A percentile compares a stretch with the other conserved stretches of the same genome.
These are phyloP conservation scores for Chaetomium strumarium DNA, from an alignment of 2,329 filamentous ascomycete species.

Conservation along the genomic window DNA sequence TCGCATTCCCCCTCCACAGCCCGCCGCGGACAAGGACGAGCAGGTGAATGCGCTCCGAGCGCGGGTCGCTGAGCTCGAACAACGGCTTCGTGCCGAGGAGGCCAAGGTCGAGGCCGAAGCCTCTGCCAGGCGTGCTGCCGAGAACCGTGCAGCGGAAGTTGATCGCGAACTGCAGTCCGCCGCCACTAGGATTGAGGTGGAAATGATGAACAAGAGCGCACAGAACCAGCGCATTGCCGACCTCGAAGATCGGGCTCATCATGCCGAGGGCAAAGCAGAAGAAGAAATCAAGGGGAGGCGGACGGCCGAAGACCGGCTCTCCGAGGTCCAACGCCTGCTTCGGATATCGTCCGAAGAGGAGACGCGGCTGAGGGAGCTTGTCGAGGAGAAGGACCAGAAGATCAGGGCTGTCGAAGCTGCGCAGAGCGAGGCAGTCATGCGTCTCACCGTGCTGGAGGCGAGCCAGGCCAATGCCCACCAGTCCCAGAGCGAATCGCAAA, in stretches of 20 bases:
- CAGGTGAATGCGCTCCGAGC: slow-evolving; percentile 54
- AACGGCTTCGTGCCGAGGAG: slow-evolving; percentile 46
- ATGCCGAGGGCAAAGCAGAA: slow-evolving; percentile 58
- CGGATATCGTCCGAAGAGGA: slow-evolving; percentile 68
- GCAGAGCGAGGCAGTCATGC: slow-evolving; percentile 51
- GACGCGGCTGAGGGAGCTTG: slow-evolving; percentile 56
- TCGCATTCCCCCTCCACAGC: slow-evolving; percentile 47
- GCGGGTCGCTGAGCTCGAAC: slow-evolving; percentile 55
- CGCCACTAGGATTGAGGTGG: slow-evolving; percentile 54
- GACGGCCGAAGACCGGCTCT: slow-evolving; percentile 64
- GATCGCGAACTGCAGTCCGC: slow-evolving; percentile 50
- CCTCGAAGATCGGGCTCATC: slow-evolving; percentile 61
- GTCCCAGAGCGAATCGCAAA: slow-evolving; percentile 49
- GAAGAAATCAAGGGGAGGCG: slow-evolving; percentile 58
- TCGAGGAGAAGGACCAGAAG: slow-evolving; percentile 65
- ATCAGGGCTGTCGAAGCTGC: slow-evolving; percentile 55
- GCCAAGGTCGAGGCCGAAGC: slow-evolving; percentile 45
- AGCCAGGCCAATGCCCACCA: slow-evolving; percentile 55
- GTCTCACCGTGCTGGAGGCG: slow-evolving; percentile 61
- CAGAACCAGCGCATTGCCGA: slow-evolving; percentile 59
- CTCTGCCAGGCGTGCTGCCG: slow-evolving; percentile 43
- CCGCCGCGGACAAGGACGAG: slow-evolving; percentile 44
- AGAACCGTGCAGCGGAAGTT: slow-evolving; percentile 49
- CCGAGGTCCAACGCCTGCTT: slow-evolving; percentile 65
- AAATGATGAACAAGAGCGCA: slow-evolving; percentile 55